Evolutionary conservation across 352 stramenopile genomes (phyloP), one percentile per base, ranked within the genome.

Genomic region (Phytophthora chlamydospora): DNA sequence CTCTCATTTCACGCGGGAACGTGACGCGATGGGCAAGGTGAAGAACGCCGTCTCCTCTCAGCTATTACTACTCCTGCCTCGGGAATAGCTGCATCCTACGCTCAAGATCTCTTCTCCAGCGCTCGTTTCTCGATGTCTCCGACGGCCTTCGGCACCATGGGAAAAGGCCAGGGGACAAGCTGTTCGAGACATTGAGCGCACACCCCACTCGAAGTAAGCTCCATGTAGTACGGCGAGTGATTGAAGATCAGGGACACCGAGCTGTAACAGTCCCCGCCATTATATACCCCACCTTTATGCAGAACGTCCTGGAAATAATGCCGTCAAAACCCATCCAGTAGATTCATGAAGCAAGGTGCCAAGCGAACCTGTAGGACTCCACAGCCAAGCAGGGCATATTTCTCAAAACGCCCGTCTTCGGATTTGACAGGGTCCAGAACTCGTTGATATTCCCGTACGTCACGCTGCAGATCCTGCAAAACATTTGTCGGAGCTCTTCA

Each of bases 181-280:
- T 19, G 9, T 12, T 19, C 8, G 13, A 47, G 17, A n/a, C 0
- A 8, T 2, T 6, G 6, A 56, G 16, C 11, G 2, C 4, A 10
- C n/a, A 45, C 19, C 33, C 50, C 31, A 58, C 13, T 17, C 11
- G 34, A 5, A 64, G n/a, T n/a, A n/a, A n/a, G 39, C n/a, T 64
- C 45, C 45, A 64, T 52, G 46, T 64, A 64, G 46, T 46, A 58
- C 1, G 46, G 56, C 9, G 56, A 58, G 12, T 58, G 14, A 19
- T 59, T 65, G 47, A 48, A 35, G 39, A 59, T 10, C 17, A 59
- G 17, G 1, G 38, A 46, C 2, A 9, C 32, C 12, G 46, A 38
- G 24, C 6, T n/a, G 12, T 38, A 12, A 11, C 4, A 31, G 10
- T 0, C 8, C 1, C 2, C 12, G 11, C 34, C 6, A 3, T 13